Percentiles rank a stretch among this genome's conserved stretches.
Evolutionary conservation across 2,329 filamentous ascomycete species (phyloP).

Genomic region (Epichloe aotearoae): DNA sequence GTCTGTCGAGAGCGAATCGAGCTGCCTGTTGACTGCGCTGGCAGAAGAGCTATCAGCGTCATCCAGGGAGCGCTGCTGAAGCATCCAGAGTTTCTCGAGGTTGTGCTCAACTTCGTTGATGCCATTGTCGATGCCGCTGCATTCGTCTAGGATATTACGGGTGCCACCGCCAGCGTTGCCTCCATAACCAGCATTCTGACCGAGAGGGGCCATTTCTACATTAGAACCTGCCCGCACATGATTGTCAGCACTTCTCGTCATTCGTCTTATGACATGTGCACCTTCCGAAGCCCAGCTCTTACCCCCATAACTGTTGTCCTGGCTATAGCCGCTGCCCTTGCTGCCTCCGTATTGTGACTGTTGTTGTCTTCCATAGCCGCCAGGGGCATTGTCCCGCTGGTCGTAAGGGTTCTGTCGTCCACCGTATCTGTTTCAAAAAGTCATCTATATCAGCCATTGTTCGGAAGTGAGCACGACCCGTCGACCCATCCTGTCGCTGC

Average conservation of each 20-base stretch:
- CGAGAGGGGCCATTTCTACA: slow-evolving; percentile 60
- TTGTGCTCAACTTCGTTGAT: slow-evolving; percentile 63
- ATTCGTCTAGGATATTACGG: slow-evolving; percentile 65
- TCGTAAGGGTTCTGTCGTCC: slow-evolving; percentile 45
- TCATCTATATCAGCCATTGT: neutral
- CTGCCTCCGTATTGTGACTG: slow-evolving; percentile 12
- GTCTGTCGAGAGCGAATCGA: slow-evolving; percentile 61
- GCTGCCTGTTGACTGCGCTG: slow-evolving; percentile 51
- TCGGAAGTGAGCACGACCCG: neutral
- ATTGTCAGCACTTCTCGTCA: neutral
- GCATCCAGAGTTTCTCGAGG: slow-evolving; percentile 55
- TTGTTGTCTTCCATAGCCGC: slow-evolving; percentile 19
- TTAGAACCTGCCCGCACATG: slow-evolving; percentile 25
- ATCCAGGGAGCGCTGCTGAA: slow-evolving; percentile 61
- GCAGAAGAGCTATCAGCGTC: slow-evolving; percentile 60
- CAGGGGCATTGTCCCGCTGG: slow-evolving; percentile 30
- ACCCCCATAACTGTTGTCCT: slow-evolving; percentile 19
- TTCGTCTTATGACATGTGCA: neutral
- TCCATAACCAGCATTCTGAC: slow-evolving; percentile 30
- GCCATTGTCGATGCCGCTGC: slow-evolving; percentile 63
- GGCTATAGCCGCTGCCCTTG: slow-evolving; percentile 10
- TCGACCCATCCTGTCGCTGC: neutral
- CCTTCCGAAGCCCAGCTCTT: slow-evolving; percentile 2
- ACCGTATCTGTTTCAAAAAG: slow-evolving; percentile 33
- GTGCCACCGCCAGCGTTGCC: slow-evolving; percentile 49